These are phyloP conservation scores for Diplocarpon mali DNA, from an alignment of 2,329 filamentous ascomycete genomes.

Conservation along the genomic window DNA sequence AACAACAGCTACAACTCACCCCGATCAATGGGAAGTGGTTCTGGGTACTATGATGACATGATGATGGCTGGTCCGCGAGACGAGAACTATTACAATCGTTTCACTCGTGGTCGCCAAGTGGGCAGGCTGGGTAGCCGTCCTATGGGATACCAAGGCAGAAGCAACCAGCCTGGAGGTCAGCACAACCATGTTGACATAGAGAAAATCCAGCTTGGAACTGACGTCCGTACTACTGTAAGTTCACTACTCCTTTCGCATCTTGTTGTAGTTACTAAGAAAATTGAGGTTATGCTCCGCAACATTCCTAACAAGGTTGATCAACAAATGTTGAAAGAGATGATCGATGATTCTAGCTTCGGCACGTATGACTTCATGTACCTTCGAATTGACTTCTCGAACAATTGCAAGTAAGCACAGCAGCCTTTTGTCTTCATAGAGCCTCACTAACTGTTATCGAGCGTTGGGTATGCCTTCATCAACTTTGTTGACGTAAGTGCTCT, in stretches of 20 bases:
- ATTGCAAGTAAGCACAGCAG: constrained; percentile 58
- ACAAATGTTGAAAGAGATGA: constrained; percentile 62
- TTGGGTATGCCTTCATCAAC: constrained; percentile 96
- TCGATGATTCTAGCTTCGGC: constrained; percentile 69
- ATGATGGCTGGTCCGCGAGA: not conserved
- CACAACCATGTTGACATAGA: constrained; percentile 53
- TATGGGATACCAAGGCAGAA: not conserved
- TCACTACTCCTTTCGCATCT: constrained; percentile 2
- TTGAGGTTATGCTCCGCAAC: constrained; percentile 83
- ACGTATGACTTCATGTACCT: constrained; percentile 94
- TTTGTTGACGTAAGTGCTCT: constrained; percentile 59
- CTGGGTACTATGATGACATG: not conserved
- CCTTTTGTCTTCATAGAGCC: not conserved
- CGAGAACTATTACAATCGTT: not conserved
- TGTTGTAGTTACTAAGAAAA: constrained; percentile 3
- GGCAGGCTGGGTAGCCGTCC: not conserved
- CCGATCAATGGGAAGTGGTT: not conserved
- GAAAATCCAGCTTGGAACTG: constrained; percentile 52
- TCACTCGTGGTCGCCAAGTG: not conserved
- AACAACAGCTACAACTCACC: not conserved
- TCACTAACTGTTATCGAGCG: constrained; percentile 41
- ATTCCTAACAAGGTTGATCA: constrained; percentile 85
- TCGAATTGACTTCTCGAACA: constrained; percentile 76
- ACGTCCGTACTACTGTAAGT: constrained; percentile 65
- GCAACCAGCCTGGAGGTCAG: constrained; percentile 27